These are phyloP conservation scores for Cercospora sp. DNA, from an alignment of 2,329 filamentous ascomycete species.

Conservation along the genomic window DNA sequence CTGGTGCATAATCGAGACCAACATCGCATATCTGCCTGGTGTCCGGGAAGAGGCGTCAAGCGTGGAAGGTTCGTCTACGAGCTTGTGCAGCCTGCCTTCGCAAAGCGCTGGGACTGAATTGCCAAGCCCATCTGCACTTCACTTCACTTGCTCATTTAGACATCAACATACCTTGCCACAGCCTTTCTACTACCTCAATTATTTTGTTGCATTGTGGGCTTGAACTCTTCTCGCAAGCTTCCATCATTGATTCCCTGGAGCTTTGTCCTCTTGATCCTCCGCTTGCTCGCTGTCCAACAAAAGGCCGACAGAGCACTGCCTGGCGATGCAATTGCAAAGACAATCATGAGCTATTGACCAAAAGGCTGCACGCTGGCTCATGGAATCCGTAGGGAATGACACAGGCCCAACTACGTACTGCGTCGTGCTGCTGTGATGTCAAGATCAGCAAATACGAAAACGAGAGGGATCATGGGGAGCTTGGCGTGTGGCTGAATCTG, in stretches of 20 bases:
- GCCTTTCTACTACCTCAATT: too few relatives aligned
- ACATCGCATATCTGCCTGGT: too few relatives aligned
- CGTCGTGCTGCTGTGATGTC: neutral
- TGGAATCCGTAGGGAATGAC: neutral
- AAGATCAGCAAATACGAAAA: neutral
- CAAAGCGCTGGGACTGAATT: neutral
- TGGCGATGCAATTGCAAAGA: neutral
- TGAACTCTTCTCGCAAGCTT: too few relatives aligned
- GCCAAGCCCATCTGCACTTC: neutral
- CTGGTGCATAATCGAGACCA: too few relatives aligned
- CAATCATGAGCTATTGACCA: neutral
- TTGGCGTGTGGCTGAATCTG: conserved; percentile 1
- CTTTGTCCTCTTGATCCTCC: neutral
- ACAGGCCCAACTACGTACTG: too few relatives aligned
- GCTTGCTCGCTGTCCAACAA: neutral
- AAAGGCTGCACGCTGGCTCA: neutral
- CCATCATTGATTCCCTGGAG: too few relatives aligned
- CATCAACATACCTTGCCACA: too few relatives aligned
- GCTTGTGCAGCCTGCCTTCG: too few relatives aligned
- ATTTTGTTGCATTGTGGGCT: too few relatives aligned
- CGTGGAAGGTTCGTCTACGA: too few relatives aligned
- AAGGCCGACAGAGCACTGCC: neutral
- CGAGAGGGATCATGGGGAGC: neutral
- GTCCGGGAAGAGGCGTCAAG: neutral
- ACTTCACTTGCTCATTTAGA: too few relatives aligned